Percentiles rank a stretch among this genome's conserved stretches.
Evolutionary conservation across 805 yeast species (phyloP).

Genomic region (Vanderwaltozyma tropicalis): DNA sequence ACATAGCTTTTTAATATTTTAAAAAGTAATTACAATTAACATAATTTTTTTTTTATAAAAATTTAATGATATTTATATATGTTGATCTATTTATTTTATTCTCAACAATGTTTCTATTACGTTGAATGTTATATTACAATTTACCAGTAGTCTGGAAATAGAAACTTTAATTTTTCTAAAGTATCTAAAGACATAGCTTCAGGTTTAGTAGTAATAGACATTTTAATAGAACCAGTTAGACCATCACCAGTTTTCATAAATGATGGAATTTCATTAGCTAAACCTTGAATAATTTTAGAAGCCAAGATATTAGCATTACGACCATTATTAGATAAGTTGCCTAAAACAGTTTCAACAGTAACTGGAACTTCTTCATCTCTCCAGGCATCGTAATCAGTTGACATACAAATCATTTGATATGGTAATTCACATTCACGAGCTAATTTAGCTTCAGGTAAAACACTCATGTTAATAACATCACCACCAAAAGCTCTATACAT

Average conservation of each 20-base stretch:
- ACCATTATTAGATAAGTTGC: conserved; percentile 77
- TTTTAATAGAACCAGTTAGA: conserved; percentile 67
- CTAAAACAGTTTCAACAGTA: conserved; percentile 93
- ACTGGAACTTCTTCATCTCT: conserved; percentile 91
- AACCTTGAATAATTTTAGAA: conserved; percentile 50
- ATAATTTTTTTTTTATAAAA: background rate
- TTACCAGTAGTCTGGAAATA: conserved; percentile 91
- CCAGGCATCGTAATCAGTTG: conserved; percentile 99
- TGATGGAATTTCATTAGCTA: conserved; percentile 49
- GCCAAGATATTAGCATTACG: conserved; percentile 78
- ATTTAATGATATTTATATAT: too few species aligned
- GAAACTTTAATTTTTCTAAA: conserved; percentile 68
- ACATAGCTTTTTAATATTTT: background rate
- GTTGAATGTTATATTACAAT: too few species aligned
- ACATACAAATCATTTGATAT: conserved; percentile 98
- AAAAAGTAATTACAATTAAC: background rate
- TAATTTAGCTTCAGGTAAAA: conserved; percentile 91
- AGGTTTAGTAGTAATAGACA: conserved; percentile 67
- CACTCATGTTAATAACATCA: conserved; percentile 92
- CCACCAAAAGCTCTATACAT: conserved; percentile 86
- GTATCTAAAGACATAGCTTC: conserved; percentile 63
- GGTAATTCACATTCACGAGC: conserved; percentile 96
- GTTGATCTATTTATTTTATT: background rate
- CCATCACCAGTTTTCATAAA: conserved; percentile 57
- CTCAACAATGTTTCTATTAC: too few species aligned